phyloP scores from a whole-genome alignment of 2,329 filamentous ascomycete genomes.

The Aspergillus costaricaensis region DNA sequence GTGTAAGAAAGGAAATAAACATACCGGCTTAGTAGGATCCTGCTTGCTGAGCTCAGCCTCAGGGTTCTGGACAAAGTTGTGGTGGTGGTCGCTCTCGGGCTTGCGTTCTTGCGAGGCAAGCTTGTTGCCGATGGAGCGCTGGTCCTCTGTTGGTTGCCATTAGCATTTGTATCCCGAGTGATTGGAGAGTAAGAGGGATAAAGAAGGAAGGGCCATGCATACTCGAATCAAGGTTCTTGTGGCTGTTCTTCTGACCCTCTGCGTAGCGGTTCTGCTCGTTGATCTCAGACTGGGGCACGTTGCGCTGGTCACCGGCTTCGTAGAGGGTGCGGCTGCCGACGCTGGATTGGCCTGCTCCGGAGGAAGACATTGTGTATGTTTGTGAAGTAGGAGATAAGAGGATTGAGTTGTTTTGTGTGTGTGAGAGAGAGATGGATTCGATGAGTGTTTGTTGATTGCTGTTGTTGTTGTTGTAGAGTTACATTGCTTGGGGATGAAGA shows the following conservation, averaged over 20 bases:
- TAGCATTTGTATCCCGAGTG: not conserved
- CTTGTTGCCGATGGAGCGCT: slow-evolving; percentile 49
- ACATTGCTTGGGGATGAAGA: not conserved
- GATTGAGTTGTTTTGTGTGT: not conserved
- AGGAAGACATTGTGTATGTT: slow-evolving; percentile 34
- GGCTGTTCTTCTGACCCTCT: slow-evolving; percentile 71
- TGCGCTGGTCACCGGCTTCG: slow-evolving; percentile 76
- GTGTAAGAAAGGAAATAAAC: slow-evolving; percentile 11
- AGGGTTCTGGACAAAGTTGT: slow-evolving; percentile 31
- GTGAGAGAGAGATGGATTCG: not conserved
- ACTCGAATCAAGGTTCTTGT: slow-evolving; percentile 73
- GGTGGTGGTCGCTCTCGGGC: slow-evolving; percentile 27
- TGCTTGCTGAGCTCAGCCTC: slow-evolving; percentile 44
- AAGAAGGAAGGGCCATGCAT: slow-evolving; percentile 22
- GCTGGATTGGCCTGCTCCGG: slow-evolving; percentile 56
- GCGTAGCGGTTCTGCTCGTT: slow-evolving; percentile 63
- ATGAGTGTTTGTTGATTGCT: not conserved
- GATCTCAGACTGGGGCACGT: slow-evolving; percentile 55
- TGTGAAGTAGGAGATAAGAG: not conserved
- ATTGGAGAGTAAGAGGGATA: not conserved
- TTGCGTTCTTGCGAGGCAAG: slow-evolving; percentile 41
- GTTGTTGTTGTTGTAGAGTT: not conserved
- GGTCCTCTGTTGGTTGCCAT: slow-evolving; percentile 40
- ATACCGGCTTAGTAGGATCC: slow-evolving; percentile 47
- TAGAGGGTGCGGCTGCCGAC: slow-evolving; percentile 69